Evolutionary conservation across 2,329 filamentous ascomycete genomes (phyloP).

Genomic region (Colletotrichum limetticola): DNA sequence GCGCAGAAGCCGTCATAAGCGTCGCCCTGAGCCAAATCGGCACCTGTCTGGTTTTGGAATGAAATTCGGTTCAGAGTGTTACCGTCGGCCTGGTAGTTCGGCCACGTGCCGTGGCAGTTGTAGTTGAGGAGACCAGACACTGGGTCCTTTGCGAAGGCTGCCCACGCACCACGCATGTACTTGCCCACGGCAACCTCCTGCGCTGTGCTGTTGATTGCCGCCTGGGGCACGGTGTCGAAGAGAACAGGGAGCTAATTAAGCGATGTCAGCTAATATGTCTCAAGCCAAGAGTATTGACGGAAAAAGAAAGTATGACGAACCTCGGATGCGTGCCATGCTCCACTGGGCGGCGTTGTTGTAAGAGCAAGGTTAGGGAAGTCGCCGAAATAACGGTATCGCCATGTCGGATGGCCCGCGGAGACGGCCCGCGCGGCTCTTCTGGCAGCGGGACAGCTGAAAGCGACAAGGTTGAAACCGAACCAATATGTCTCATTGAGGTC

Average conservation of each 20-base stretch:
- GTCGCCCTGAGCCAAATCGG: constrained; percentile 37
- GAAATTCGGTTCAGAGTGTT: constrained; percentile 41
- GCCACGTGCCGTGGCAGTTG: constrained; percentile 40
- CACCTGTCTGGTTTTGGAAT: constrained; percentile 41
- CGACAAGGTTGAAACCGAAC: constrained; percentile 41
- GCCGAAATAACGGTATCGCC: constrained; percentile 51
- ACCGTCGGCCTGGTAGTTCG: constrained; percentile 25
- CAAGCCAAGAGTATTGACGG: neutral
- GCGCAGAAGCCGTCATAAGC: constrained; percentile 30
- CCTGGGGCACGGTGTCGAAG: constrained; percentile 43
- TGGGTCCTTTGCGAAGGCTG: constrained; percentile 51
- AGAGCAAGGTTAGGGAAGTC: constrained; percentile 46
- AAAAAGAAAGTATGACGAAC: constrained; percentile 19
- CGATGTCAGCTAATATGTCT: constrained; percentile 9
- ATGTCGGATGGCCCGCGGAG: constrained; percentile 43
- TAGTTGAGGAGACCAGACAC: constrained; percentile 44
- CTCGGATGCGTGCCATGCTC: constrained; percentile 48
- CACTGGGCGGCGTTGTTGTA: constrained; percentile 41
- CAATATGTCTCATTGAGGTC: constrained; percentile 39
- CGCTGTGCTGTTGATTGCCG: constrained; percentile 35
- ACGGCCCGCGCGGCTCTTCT: constrained; percentile 40
- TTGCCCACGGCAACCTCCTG: constrained; percentile 43
- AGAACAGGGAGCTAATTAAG: constrained; percentile 41
- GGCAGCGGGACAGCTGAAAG: constrained; percentile 47
- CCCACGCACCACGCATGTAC: constrained; percentile 51